Evolutionary conservation across 495 filamentous ascomycete species (phyloP).

Genomic region (Hyaloscypha finlandica): DNA sequence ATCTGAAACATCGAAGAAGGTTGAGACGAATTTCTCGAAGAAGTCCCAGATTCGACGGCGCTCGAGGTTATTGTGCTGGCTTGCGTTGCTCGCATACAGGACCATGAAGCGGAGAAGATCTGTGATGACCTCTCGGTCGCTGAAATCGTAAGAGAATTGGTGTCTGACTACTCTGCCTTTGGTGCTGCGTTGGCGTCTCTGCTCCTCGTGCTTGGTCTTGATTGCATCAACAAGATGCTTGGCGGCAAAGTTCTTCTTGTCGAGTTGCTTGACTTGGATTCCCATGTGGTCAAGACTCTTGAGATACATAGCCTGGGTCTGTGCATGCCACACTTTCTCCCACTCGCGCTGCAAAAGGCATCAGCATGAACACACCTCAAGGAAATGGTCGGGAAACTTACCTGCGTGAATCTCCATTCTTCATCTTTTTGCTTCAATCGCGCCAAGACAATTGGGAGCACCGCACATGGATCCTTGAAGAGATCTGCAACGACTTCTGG

Average conservation of each 20-base stretch:
- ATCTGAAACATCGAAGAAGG: slow-evolving; percentile 84
- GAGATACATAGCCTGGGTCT: slow-evolving; percentile 89
- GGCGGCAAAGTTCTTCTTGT: slow-evolving; percentile 86
- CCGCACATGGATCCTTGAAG: slow-evolving; percentile 75
- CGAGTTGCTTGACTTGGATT: slow-evolving; percentile 75
- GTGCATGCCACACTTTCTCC: slow-evolving; percentile 97
- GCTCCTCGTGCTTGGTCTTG: slow-evolving; percentile 83
- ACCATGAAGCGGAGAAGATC: slow-evolving; percentile 82
- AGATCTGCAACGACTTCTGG: slow-evolving; percentile 79
- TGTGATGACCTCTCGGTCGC: slow-evolving; percentile 76
- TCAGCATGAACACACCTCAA: neutral
- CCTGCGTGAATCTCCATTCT: slow-evolving; percentile 84
- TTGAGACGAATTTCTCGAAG: slow-evolving; percentile 82
- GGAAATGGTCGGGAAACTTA: slow-evolving; percentile 44
- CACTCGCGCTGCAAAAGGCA: slow-evolving; percentile 70
- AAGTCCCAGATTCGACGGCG: slow-evolving; percentile 76
- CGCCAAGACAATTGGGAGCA: slow-evolving; percentile 82
- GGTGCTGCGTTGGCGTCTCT: slow-evolving; percentile 64
- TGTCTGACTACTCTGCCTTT: slow-evolving; percentile 61
- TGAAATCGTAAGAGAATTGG: slow-evolving; percentile 73
- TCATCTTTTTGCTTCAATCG: slow-evolving; percentile 92
- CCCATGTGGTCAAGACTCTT: slow-evolving; percentile 96
- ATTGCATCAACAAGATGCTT: slow-evolving; percentile 87
- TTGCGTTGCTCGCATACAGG: slow-evolving; percentile 68
- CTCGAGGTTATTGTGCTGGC: slow-evolving; percentile 67